Conservation (phyloP, 78 protist species). For the Chrysochromulina parva region DNA sequence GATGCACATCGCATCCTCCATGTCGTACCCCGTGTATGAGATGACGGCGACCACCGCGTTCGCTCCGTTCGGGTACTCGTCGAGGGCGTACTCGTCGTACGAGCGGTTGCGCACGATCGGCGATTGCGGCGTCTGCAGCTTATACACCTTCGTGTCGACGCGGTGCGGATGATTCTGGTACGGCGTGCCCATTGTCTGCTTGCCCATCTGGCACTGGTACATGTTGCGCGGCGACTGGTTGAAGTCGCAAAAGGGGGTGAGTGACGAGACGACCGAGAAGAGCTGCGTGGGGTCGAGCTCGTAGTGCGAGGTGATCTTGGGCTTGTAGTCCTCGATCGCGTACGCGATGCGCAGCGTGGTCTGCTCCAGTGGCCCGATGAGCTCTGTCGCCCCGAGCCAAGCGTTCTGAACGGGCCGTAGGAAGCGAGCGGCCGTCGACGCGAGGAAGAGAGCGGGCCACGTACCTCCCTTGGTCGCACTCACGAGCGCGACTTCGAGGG, state of each 20-base stretch:
- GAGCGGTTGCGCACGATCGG: slow-evolving; percentile 66
- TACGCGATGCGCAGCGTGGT: not conserved
- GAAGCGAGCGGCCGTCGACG: slow-evolving; percentile 78
- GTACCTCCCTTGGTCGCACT: too few species aligned
- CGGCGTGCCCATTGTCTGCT: slow-evolving; percentile 97
- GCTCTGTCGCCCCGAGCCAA: too few species aligned
- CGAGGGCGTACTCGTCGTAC: slow-evolving; percentile 44
- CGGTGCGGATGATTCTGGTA: slow-evolving; percentile 74
- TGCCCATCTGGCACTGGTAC: slow-evolving; percentile 90
- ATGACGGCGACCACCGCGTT: slow-evolving; percentile 97
- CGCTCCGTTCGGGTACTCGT: slow-evolving; percentile 93
- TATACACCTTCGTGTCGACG: slow-evolving; percentile 93
- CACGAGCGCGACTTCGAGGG: slow-evolving; percentile 6
- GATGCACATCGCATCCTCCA: slow-evolving; percentile 89
- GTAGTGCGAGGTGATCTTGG: not conserved
- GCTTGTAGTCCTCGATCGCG: not conserved
- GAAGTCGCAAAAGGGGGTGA: slow-evolving; percentile 97
- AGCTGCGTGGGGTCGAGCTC: slow-evolving; percentile 83
- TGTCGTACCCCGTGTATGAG: slow-evolving; percentile 86
- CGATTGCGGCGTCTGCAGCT: slow-evolving; percentile 80
- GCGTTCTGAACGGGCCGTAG: slow-evolving; percentile 86
- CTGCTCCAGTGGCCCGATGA: slow-evolving; percentile 94
- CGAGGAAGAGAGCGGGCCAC: slow-evolving; percentile 74
- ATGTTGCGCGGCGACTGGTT: slow-evolving; percentile 98
- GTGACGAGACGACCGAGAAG: slow-evolving; percentile 84